Conservation (phyloP, 2,329 filamentous ascomycete genomes). For the Claviceps sp. region DNA sequence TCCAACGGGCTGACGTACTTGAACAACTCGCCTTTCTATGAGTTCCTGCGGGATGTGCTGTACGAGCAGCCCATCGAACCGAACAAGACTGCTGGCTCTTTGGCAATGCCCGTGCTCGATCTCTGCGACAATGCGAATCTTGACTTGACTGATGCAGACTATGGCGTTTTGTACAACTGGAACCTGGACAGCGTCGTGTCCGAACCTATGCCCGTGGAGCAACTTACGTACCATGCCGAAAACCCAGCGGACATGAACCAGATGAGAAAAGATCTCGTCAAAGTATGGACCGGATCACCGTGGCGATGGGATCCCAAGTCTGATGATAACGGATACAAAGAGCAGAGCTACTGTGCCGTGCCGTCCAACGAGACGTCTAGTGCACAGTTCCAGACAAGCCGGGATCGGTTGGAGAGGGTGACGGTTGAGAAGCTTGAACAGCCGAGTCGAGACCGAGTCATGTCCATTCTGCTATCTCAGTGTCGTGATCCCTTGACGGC, state of each 20-base stretch:
- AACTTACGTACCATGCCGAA: conserved; percentile 16
- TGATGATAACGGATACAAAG: conserved; percentile 29
- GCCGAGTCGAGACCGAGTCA: conserved; percentile 43
- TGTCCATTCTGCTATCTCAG: conserved; percentile 49
- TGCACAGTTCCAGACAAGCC: conserved; percentile 25
- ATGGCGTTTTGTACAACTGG: conserved; percentile 36
- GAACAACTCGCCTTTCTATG: conserved; percentile 29
- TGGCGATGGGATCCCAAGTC: conserved; percentile 36
- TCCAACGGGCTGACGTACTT: conserved; percentile 14
- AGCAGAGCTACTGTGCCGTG: conserved; percentile 32
- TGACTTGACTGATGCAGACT: conserved; percentile 39
- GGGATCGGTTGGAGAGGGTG: conserved; percentile 25
- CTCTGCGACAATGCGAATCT: conserved; percentile 36
- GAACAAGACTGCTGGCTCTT: conserved; percentile 23
- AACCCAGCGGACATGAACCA: conserved; percentile 28
- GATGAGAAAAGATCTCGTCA: conserved; percentile 33
- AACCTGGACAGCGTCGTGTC: conserved; percentile 26
- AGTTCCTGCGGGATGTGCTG: conserved; percentile 37
- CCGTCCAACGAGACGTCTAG: conserved; percentile 24
- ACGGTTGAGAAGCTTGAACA: conserved; percentile 30
- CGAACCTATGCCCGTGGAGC: conserved; percentile 10
- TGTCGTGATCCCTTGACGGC: conserved; percentile 37
- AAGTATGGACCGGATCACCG: conserved; percentile 35
- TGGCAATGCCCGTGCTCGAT: conserved; percentile 32
- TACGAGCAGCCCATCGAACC: conserved; percentile 30